A percentile compares a stretch with the other conserved stretches of the same genome.
phyloP scores from a whole-genome alignment of 805 yeast genomes.

The Candida germanica region DNA sequence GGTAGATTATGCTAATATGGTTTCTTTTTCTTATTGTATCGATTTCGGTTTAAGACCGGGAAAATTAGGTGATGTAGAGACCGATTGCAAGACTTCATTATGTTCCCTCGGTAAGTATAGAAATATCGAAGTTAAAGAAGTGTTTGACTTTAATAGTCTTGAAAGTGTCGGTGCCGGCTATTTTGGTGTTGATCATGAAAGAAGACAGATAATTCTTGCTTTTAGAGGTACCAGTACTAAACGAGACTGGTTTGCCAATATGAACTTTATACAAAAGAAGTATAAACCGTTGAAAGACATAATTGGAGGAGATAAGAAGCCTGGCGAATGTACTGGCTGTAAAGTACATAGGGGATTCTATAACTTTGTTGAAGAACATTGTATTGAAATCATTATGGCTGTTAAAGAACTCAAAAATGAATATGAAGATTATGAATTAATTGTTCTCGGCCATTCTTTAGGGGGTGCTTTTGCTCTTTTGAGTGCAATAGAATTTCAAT shows the following conservation, averaged over 20 bases:
- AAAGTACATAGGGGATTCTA: conserved; percentile 66
- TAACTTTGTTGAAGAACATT: conserved; percentile 41
- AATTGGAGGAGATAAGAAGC: conserved; percentile 5
- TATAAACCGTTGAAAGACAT: conserved; percentile 44
- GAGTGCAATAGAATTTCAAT: conserved; percentile 58
- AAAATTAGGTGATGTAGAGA: conserved; percentile 17
- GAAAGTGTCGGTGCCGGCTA: conserved; percentile 54
- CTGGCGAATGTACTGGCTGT: conserved; percentile 46
- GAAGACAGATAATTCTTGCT: conserved; percentile 43
- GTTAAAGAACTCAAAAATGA: conserved; percentile 31
- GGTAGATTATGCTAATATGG: conserved; percentile 30
- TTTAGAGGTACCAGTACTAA: conserved; percentile 64
- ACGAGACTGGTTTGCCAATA: conserved; percentile 62
- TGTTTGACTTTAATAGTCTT: conserved; percentile 39
- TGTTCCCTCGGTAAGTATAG: conserved; percentile 20
- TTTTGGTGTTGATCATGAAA: conserved; percentile 47
- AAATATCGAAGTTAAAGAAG: conserved; percentile 34
- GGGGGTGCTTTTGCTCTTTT: conserved; percentile 71
- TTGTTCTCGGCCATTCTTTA: conserved; percentile 70
- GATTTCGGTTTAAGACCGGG: conserved; percentile 28
- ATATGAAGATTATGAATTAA: conserved; percentile 48
- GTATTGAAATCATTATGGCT: conserved; percentile 32
- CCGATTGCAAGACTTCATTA: conserved; percentile 21
- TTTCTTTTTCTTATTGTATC: conserved; percentile 38
- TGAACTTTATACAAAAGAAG: conserved; percentile 43